phyloP scores from a whole-genome alignment of 768 basidiomycete species.

The Kwoniella newhampshirensis region DNA sequence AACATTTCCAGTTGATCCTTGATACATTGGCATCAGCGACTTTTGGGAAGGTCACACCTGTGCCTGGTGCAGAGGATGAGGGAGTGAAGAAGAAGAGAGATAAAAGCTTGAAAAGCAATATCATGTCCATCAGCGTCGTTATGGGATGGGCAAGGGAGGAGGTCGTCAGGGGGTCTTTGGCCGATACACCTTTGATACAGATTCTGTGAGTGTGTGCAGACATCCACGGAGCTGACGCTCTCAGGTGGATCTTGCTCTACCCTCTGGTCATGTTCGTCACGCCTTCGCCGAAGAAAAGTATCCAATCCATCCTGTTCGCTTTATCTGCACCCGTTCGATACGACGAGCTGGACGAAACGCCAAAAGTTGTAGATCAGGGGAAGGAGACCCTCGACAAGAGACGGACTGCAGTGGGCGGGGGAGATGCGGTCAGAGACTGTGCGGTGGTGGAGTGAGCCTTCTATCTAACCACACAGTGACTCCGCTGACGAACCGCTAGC shows the following conservation, averaged over 20 bases:
- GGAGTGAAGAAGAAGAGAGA: slow-evolving; percentile 30
- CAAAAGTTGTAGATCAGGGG: slow-evolving; percentile 13
- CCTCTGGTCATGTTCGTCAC: slow-evolving; percentile 69
- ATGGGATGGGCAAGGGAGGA: slow-evolving; percentile 48
- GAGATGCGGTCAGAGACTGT: slow-evolving; percentile 46
- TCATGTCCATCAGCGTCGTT: slow-evolving; percentile 45
- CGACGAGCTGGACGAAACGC: slow-evolving; percentile 17
- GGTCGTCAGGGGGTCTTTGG: slow-evolving; percentile 36
- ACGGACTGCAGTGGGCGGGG: slow-evolving; percentile 31
- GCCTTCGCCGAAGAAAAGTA: slow-evolving; percentile 64
- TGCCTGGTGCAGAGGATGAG: slow-evolving; percentile 32
- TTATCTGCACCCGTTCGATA: slow-evolving; percentile 58
- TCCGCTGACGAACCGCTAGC: slow-evolving; percentile 8
- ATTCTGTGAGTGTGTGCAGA: slow-evolving; percentile 56
- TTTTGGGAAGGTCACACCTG: slow-evolving; percentile 53
- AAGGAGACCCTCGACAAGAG: slow-evolving; percentile 16
- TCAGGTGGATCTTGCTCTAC: slow-evolving; percentile 66
- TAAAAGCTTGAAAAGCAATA: slow-evolving; percentile 45
- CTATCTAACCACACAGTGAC: background rate
- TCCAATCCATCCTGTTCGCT: slow-evolving; percentile 77
- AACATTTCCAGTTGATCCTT: slow-evolving; percentile 79
- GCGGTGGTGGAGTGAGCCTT: slow-evolving; percentile 39
- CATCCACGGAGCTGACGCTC: slow-evolving; percentile 2
- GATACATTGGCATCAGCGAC: slow-evolving; percentile 70
- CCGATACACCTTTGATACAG: slow-evolving; percentile 60